A percentile compares a stretch with the other conserved stretches of the same genome.
These are phyloP conservation scores for Aspergillus mulundensis DNA, from an alignment of 495 filamentous ascomycete species.

Conservation along the genomic window DNA sequence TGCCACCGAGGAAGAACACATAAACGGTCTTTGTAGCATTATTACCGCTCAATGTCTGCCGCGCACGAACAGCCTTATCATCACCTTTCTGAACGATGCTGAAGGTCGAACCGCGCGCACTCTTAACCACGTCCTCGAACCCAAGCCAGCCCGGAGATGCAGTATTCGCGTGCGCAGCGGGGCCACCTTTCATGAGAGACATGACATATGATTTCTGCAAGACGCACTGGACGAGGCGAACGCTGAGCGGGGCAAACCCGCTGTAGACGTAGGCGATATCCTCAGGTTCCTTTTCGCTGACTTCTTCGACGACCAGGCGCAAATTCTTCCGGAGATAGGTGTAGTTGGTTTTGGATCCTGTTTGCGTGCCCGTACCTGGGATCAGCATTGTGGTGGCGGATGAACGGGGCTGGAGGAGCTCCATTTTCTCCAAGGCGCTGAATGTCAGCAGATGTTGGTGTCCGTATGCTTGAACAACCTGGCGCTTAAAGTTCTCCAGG, in stretches of 20 bases:
- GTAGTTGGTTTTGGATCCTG: slow-evolving; percentile 80
- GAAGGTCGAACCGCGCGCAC: slow-evolving; percentile 79
- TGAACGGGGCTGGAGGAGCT: slow-evolving; percentile 68
- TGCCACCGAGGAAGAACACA: slow-evolving; percentile 91
- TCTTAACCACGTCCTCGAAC: slow-evolving; percentile 85
- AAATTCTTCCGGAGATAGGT: slow-evolving; percentile 78
- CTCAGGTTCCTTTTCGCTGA: slow-evolving; percentile 92
- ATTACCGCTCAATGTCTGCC: slow-evolving; percentile 64
- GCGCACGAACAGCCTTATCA: slow-evolving; percentile 87
- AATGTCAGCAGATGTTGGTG: slow-evolving; percentile 92
- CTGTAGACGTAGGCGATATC: slow-evolving; percentile 97
- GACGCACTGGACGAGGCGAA: slow-evolving; percentile 92
- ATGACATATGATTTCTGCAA: slow-evolving; percentile 83
- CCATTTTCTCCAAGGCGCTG: slow-evolving; percentile 83
- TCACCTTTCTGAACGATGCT: slow-evolving; percentile 91
- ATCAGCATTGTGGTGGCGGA: slow-evolving; percentile 69
- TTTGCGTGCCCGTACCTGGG: slow-evolving; percentile 53
- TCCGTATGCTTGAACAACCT: slow-evolving; percentile 88
- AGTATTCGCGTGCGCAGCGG: slow-evolving; percentile 46
- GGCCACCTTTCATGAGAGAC: slow-evolving; percentile 58
- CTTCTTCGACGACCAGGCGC: slow-evolving; percentile 89
- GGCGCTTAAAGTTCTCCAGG: slow-evolving; percentile 80
- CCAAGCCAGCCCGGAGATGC: slow-evolving; percentile 81
- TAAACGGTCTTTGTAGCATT: slow-evolving; percentile 78
- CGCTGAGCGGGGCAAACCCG: slow-evolving; percentile 89